Conservation (phyloP, 163 green algal genomes). For the Smithsoniella earleae region DNA sequence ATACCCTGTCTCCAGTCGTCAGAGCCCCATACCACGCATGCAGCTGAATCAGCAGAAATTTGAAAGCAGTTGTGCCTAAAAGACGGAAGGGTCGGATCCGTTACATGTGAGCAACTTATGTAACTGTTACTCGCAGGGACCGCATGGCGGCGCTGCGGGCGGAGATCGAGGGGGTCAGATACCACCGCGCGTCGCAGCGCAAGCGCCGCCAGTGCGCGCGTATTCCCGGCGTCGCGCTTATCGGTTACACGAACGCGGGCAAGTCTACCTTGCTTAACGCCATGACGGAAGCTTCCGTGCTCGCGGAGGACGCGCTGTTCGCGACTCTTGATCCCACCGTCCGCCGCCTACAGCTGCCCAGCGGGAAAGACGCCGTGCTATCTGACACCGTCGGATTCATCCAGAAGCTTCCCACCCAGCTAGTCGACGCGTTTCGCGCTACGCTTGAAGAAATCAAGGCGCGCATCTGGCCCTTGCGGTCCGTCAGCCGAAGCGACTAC, state of each 20-base stretch:
- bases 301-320: slow-evolving; percentile 95
- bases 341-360: slow-evolving; percentile 46
- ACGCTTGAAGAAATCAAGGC: slow-evolving; percentile 79
- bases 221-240: slow-evolving; percentile 78
- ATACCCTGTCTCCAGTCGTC: no score
- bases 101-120: no score
- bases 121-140: no score
- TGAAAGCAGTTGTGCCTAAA: no score
- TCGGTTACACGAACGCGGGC: slow-evolving; percentile 94
- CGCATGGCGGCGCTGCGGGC: slow-evolving; percentile 27
- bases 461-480: slow-evolving; percentile 36
- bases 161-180: slow-evolving; percentile 46
- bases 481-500: no score
- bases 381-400: slow-evolving; percentile 97
- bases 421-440: slow-evolving; percentile 84
- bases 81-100: no score
- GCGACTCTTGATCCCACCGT: slow-evolving; percentile 96
- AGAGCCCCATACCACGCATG: no score
- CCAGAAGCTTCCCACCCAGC: slow-evolving; percentile 93
- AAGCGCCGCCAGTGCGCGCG: slow-evolving; percentile 50
- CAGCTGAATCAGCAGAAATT: no score
- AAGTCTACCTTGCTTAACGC: slow-evolving; percentile 90
- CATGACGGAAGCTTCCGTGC: slow-evolving; percentile 52
- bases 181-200: slow-evolving; percentile 67
- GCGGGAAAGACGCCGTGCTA: slow-evolving; percentile 72